These are phyloP conservation scores for Tagetes erecta DNA, from an alignment of 129 eudicot species.

Conservation along the genomic window DNA sequence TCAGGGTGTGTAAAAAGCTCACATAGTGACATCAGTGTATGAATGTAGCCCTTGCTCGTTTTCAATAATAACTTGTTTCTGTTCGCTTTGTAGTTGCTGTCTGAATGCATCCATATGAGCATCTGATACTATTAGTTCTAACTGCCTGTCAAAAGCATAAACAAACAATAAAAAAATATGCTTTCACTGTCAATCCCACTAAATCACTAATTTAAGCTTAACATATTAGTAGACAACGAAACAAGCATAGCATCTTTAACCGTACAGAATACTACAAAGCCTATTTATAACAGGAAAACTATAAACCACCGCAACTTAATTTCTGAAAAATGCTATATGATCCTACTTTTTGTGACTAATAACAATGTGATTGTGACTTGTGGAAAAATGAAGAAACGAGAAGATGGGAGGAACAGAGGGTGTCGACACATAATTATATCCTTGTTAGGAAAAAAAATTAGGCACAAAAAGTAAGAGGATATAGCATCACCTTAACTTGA, in stretches of 20 bases:
- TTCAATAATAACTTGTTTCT: slow-evolving; percentile 60
- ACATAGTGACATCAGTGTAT: slow-evolving; percentile 88
- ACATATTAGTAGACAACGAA: slow-evolving; percentile 14
- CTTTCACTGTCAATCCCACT: no score
- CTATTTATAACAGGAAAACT: not conserved
- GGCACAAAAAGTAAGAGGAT: no score
- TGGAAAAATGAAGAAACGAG: no score
- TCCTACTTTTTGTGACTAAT: no score
- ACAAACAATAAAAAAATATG: not conserved
- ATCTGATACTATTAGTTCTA: slow-evolving; percentile 62
- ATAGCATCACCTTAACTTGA: no score
- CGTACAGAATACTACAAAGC: not conserved
- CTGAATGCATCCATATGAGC: slow-evolving; percentile 89
- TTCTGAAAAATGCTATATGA: no score
- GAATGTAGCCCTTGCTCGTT: slow-evolving; percentile 75
- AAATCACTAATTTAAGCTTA: not conserved
- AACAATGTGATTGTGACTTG: no score
- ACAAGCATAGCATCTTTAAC: not conserved
- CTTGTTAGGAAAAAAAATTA: no score
- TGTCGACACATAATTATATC: no score
- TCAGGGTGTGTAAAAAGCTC: slow-evolving; percentile 34
- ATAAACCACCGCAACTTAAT: no score
- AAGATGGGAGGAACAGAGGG: no score
- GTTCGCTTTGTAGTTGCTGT: slow-evolving; percentile 86
- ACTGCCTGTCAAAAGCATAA: slow-evolving; percentile 54